Percentiles rank a stretch among this genome's conserved stretches.
phyloP scores from a whole-genome alignment of 306 rosid genomes.

The Pterocarpus macrocarpus region DNA sequence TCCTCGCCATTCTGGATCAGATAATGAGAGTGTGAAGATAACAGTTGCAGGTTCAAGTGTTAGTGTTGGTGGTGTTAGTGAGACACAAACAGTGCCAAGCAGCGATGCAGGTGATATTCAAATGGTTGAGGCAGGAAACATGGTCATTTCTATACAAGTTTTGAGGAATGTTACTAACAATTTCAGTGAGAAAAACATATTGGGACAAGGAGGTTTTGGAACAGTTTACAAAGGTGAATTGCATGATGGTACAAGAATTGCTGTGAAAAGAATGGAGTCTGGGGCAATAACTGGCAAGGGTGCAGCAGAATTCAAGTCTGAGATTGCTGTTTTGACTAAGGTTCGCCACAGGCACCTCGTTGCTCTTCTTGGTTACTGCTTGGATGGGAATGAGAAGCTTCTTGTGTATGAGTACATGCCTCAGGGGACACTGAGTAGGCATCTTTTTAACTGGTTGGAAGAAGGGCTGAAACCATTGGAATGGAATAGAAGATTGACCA shows the following conservation, averaged over 20 bases:
- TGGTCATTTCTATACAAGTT: constrained; percentile 87
- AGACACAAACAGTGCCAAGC: constrained; percentile 59
- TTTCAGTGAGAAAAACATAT: constrained; percentile 67
- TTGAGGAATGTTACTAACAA: constrained; percentile 66
- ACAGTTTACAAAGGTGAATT: constrained; percentile 77
- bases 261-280: constrained; percentile 77
- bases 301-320: constrained; percentile 67
- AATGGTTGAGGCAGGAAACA: constrained; percentile 92
- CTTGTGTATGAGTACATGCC: constrained; percentile 81
- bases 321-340: constrained; percentile 74
- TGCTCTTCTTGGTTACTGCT: constrained; percentile 77
- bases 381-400: constrained; percentile 76
- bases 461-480: constrained; percentile 68
- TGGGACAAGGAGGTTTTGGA: constrained; percentile 77
- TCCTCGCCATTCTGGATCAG: constrained; percentile 88
- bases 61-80: constrained; percentile 78
- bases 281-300: constrained; percentile 74
- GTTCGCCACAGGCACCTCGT: constrained; percentile 78
- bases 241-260: constrained; percentile 76
- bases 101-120: constrained; percentile 79
- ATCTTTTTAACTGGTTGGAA: constrained; percentile 69
- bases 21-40: constrained; percentile 87
- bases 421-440: constrained; percentile 73
- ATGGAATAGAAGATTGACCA: constrained; percentile 67
- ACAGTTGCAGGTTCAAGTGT: constrained; percentile 94